Percentiles rank a stretch among this genome's conserved stretches.
Evolutionary conservation across 768 basidiomycete species (phyloP).

Genomic region (Serendipita sp.): DNA sequence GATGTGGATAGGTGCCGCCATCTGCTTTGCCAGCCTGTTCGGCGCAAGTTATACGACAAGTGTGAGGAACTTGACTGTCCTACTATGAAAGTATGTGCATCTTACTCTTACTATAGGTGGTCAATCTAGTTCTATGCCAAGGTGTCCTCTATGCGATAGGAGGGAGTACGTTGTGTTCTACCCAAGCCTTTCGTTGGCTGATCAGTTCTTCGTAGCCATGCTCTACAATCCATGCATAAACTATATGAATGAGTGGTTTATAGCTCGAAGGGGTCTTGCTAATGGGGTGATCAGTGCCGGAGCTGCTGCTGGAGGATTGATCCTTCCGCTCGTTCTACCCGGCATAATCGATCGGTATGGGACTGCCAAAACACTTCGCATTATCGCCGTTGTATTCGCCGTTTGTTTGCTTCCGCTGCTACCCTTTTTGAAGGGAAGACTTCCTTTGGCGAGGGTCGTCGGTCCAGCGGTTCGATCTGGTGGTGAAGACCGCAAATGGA

Average conservation of each 20-base stretch:
- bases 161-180: slow-evolving; percentile 12
- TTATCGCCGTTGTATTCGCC: slow-evolving; percentile 14
- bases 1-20: slow-evolving; percentile 15
- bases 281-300: slow-evolving; percentile 22
- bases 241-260: slow-evolving; percentile 22
- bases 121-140: slow-evolving; percentile 17
- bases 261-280: slow-evolving; percentile 19
- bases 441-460: slow-evolving; percentile 14
- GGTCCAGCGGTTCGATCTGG: slow-evolving; percentile 12
- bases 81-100: neutral
- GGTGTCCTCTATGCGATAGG: slow-evolving; percentile 21
- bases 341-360: slow-evolving; percentile 17
- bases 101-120: slow-evolving; percentile 13
- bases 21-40: slow-evolving; percentile 18
- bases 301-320: slow-evolving; percentile 17
- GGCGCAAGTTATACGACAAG: slow-evolving; percentile 18
- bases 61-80: slow-evolving; percentile 8
- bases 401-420: slow-evolving; percentile 14
- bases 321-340: slow-evolving; percentile 18
- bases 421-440: slow-evolving; percentile 17
- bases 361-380: slow-evolving; percentile 15
- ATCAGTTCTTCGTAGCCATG: slow-evolving; percentile 11
- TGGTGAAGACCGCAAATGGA: slow-evolving; percentile 13
- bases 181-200: neutral
- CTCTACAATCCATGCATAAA: slow-evolving; percentile 18